Conservation (phyloP, 495 filamentous ascomycete species). For the Cryomyces minteri region DNA sequence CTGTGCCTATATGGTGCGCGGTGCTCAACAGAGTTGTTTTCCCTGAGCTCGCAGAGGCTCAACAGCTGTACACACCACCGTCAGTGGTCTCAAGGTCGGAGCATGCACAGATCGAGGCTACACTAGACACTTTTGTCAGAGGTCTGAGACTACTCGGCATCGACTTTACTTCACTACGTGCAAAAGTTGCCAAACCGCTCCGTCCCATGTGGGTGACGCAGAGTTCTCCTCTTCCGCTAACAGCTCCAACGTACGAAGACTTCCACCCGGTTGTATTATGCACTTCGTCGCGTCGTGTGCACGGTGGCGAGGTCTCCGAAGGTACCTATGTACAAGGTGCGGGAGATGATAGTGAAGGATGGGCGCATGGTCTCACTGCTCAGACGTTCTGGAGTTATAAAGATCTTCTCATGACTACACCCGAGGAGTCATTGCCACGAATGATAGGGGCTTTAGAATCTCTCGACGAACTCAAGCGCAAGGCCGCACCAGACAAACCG, state of each 20-base stretch:
- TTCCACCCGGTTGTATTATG: conserved; percentile 61
- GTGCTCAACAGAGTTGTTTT: conserved; percentile 73
- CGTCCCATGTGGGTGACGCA: conserved; percentile 44
- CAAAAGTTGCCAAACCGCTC: conserved; percentile 35
- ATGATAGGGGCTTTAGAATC: conserved; percentile 39
- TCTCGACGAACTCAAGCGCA: conserved; percentile 4
- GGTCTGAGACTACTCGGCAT: conserved; percentile 27
- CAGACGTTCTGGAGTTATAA: conserved; percentile 57
- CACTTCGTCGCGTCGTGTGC: conserved; percentile 53
- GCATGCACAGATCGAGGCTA: conserved; percentile 54
- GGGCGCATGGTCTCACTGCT: conserved; percentile 55
- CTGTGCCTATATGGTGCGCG: conserved; percentile 80
- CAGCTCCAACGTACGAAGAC: conserved; percentile 9
- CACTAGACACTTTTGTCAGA: conserved; percentile 43
- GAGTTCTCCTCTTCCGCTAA: conserved; percentile 15
- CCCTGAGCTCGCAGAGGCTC: conserved; percentile 29
- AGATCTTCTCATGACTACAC: conserved; percentile 31
- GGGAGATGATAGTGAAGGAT: conserved; percentile 81
- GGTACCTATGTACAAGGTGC: conserved; percentile 86
- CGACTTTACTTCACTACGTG: conserved; percentile 20
- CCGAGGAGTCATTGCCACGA: conserved; percentile 44
- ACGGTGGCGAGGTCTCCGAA: conserved; percentile 43
- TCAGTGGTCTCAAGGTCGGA: conserved; percentile 53
- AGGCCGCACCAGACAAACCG: conserved; percentile 4
- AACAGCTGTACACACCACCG: conserved; percentile 43